Conservation (phyloP, 805 yeast species). For the Henningerozyma blattae region DNA sequence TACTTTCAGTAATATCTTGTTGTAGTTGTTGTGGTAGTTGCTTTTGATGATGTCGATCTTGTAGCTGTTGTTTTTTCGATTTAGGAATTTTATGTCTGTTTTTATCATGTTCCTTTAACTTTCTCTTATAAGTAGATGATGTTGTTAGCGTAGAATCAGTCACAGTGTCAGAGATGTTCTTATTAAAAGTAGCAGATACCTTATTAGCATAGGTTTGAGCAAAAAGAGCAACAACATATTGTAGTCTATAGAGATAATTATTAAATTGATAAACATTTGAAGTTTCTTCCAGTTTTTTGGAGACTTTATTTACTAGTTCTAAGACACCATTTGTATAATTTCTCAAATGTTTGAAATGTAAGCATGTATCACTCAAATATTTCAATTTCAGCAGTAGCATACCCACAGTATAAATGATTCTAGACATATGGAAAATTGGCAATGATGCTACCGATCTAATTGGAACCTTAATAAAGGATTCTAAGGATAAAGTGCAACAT, state of each 20-base stretch:
- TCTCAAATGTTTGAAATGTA: conserved; percentile 32
- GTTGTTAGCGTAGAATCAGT: too few species aligned
- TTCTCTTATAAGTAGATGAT: too few species aligned
- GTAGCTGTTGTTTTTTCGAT: too few species aligned
- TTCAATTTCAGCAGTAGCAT: conserved; percentile 42
- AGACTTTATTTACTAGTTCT: conserved; percentile 15
- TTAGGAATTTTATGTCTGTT: too few species aligned
- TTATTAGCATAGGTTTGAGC: conserved; percentile 51
- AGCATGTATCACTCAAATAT: conserved; percentile 41
- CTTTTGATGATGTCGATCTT: too few species aligned
- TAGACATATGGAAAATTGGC: conserved; percentile 45
- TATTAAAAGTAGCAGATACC: conserved; percentile 24
- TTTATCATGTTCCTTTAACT: too few species aligned
- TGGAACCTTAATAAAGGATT: conserved; percentile 34
- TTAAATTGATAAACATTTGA: conserved; percentile 31
- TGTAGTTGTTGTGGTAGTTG: too few species aligned
- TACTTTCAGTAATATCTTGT: too few species aligned
- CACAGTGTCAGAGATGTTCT: too few species aligned
- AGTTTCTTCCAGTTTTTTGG: conserved; percentile 17
- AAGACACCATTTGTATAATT: conserved; percentile 37
- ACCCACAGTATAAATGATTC: conserved; percentile 54
- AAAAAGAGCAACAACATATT: conserved; percentile 47
- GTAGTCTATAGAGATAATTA: conserved; percentile 39
- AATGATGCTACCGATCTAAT: conserved; percentile 38
- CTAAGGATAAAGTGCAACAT: conserved; percentile 40